Evolutionary conservation across 2,329 filamentous ascomycete species (phyloP).

Genomic region (Monilinia fructigena): DNA sequence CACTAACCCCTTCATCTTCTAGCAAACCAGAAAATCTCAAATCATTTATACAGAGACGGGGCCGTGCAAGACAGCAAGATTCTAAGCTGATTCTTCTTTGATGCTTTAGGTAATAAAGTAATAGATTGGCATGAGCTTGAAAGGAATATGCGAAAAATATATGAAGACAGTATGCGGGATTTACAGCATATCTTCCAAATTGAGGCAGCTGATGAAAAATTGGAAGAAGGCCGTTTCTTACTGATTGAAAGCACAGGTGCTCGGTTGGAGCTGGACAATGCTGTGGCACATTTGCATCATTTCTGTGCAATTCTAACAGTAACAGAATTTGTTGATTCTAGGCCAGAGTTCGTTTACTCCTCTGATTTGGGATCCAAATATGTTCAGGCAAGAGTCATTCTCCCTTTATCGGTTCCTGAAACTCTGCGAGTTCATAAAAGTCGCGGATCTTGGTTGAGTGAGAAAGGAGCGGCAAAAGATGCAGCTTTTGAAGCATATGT

Average conservation of each 20-base stretch:
- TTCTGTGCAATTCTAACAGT: conserved; percentile 65
- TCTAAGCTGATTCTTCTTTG: conserved; percentile 44
- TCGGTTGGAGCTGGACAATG: conserved; percentile 69
- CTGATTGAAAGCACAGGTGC: conserved; percentile 53
- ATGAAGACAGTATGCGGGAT: conserved; percentile 40
- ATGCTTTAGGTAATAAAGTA: conserved; percentile 32
- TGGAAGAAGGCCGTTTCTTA: conserved; percentile 41
- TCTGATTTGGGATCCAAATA: conserved; percentile 44
- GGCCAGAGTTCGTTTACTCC: conserved; percentile 62
- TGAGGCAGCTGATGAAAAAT: conserved; percentile 38
- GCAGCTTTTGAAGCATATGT: conserved; percentile 75
- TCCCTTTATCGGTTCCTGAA: conserved; percentile 70
- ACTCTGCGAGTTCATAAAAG: conserved; percentile 56
- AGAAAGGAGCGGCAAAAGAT: conserved; percentile 65
- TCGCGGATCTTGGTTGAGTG: conserved; percentile 60
- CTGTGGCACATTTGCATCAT: conserved; percentile 74
- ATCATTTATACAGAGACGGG: conserved; percentile 64
- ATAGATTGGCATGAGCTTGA: conserved; percentile 67
- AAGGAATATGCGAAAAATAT: conserved; percentile 58
- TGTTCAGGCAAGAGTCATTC: conserved; percentile 60
- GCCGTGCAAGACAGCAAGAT: conserved; percentile 59
- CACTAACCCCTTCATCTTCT: background rate
- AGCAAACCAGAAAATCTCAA: conserved; percentile 59
- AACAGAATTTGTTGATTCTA: conserved; percentile 59
- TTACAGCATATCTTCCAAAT: conserved; percentile 30